Evolutionary conservation across 2,329 filamentous ascomycete genomes (phyloP).

Genomic region (Microcera coccophila): DNA sequence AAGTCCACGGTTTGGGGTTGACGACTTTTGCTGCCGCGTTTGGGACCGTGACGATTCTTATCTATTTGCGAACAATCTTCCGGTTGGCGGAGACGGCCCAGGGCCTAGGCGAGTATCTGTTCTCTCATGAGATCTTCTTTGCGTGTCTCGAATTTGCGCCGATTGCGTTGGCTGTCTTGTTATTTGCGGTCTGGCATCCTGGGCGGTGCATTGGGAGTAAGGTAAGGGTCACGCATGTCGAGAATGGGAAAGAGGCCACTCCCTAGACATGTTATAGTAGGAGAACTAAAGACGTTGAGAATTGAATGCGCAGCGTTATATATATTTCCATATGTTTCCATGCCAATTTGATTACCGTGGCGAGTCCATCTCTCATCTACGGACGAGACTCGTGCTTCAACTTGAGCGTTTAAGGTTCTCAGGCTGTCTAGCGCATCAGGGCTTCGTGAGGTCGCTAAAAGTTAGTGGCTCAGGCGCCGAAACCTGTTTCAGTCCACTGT

Average conservation of each 20-base stretch:
- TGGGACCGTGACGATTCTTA: slow-evolving; percentile 41
- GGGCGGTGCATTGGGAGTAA: slow-evolving; percentile 28
- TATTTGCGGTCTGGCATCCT: slow-evolving; percentile 37
- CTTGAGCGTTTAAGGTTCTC: too few species aligned
- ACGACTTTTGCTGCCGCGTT: slow-evolving; percentile 41
- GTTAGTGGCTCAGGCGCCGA: too few species aligned
- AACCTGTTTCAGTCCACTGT: too few species aligned
- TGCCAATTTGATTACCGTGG: too few species aligned
- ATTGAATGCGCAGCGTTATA: too few species aligned
- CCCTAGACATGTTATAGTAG: too few species aligned
- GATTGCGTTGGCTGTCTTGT: slow-evolving; percentile 45
- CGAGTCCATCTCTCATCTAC: too few species aligned
- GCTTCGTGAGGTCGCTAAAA: too few species aligned
- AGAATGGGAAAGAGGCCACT: slow-evolving; percentile 14
- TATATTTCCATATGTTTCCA: too few species aligned
- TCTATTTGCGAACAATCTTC: slow-evolving; percentile 52
- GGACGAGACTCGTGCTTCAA: too few species aligned
- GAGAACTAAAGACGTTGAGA: too few species aligned
- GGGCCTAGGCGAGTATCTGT: slow-evolving; percentile 43
- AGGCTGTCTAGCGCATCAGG: too few species aligned
- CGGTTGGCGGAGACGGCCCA: slow-evolving; percentile 52
- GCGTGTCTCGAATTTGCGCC: slow-evolving; percentile 52
- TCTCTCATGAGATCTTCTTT: slow-evolving; percentile 51
- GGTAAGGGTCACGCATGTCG: slow-evolving; percentile 14
- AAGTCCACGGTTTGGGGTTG: slow-evolving; percentile 28